Evolutionary conservation across 2,329 filamentous ascomycete genomes (phyloP), one percentile per base, ranked within the genome.

Genomic region (Epichloe festucae): DNA sequence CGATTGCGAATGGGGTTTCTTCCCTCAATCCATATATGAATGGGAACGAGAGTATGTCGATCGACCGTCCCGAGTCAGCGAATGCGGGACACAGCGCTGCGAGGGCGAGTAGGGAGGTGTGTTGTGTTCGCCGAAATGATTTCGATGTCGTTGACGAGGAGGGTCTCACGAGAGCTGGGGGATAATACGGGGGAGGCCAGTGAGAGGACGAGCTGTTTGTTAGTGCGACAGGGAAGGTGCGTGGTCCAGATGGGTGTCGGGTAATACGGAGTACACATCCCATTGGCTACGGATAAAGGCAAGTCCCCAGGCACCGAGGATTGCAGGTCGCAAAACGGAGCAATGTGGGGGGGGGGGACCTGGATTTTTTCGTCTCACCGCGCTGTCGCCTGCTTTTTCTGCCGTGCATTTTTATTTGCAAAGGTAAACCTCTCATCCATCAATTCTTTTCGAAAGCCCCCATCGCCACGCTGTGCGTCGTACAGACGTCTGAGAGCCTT

Each of bases 91-190:
- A 15, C 5, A n/a, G 31, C 6, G 41, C 42, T 49, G n/a, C 19
- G 36, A 35, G 31, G 31, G 34, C 23, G 31, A 46, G 36, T 23
- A 4, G 14, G 17, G 27, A 23, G 35, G 14, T 17, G 14, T 39
- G 5, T 40, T 23, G 48, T 43, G 19, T 38, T 31, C 39, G 17
- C 38, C 36, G 43, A n/a, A 39, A 45, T 34, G 34, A 41, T 36
- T 27, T 46, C 27, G 46, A 48, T 8, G 51, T 49, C 45, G 48
- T 53, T 21, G 44, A 43, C 35, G 48, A 35, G 23, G 45, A 45
- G 48, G 48, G 44, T 51, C 48, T 50, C 48, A 46, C 35, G 40
- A 48, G 40, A 50, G 44, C 48, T 40, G 21, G 44, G 27, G 27
- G 23, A 31, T 3, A 31, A 31, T 31, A 31, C 27, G 8, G 27